Evolutionary conservation across 345 rosid genomes (phyloP).

Genomic region (Eucalyptus albens): DNA sequence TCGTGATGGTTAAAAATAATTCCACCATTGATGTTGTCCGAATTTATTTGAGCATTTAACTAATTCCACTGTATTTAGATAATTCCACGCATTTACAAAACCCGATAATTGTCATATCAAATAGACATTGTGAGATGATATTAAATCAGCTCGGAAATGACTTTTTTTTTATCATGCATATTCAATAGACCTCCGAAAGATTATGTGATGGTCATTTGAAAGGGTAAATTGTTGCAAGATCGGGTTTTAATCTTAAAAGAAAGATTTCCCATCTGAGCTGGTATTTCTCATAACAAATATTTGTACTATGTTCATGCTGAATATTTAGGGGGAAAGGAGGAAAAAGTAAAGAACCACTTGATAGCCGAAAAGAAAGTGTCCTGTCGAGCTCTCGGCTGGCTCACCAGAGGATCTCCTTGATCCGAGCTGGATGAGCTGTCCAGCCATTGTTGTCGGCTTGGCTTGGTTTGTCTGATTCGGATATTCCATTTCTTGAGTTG

Average conservation of each 20-base stretch:
- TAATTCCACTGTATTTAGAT: not conserved
- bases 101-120: accelerated
- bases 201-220: not conserved
- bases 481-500: not conserved
- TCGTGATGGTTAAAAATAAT: not conserved
- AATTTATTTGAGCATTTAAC: not conserved
- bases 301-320: not conserved
- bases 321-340: not conserved
- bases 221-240: not conserved
- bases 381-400: not conserved
- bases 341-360: not conserved
- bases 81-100: not conserved
- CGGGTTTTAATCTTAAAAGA: not conserved
- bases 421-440: not conserved
- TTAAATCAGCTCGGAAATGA: accelerated
- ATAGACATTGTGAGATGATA: accelerated
- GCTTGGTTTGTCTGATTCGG: not conserved
- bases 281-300: not conserved
- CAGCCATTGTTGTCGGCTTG: not conserved
- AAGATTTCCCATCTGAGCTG: not conserved
- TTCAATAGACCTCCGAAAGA: not conserved
- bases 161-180: not conserved
- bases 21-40: accelerated
- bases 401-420: not conserved
- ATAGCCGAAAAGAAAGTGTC: not conserved